Conservation (phyloP, 495 filamentous ascomycete species). For the Aspergillus affinis region DNA sequence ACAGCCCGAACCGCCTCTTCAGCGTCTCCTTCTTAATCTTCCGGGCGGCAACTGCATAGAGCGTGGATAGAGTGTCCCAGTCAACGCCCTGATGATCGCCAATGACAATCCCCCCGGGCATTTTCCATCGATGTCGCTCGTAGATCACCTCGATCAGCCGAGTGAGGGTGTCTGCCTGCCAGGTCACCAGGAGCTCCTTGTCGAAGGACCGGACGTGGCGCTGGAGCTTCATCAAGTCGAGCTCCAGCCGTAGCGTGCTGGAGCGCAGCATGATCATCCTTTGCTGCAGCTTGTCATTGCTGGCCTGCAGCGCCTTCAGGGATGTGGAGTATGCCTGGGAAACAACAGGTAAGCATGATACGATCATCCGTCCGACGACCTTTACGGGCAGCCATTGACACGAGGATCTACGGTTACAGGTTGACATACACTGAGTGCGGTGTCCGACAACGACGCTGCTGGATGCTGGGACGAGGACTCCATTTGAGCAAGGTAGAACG, state of each 20-base stretch:
- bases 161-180: conserved; percentile 42
- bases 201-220: conserved; percentile 31
- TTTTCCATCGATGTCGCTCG: conserved; percentile 24
- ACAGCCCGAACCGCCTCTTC: conserved; percentile 27
- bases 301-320: conserved; percentile 24
- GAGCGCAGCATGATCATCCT: conserved; percentile 24
- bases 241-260: conserved; percentile 25
- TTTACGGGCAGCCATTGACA: neutral
- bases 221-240: conserved; percentile 29
- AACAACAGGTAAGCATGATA: neutral
- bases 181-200: conserved; percentile 32
- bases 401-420: neutral
- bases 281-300: conserved; percentile 26
- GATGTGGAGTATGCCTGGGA: conserved; percentile 18
- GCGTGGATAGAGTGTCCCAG: conserved; percentile 23
- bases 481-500: conserved; percentile 23
- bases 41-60: conserved; percentile 30
- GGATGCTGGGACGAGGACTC: neutral
- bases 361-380: neutral
- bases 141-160: conserved; percentile 40
- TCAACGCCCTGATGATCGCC: conserved; percentile 15
- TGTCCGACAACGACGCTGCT: neutral
- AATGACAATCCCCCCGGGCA: conserved; percentile 24
- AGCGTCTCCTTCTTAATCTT: conserved; percentile 27
- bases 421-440: conserved; percentile 15